Evolutionary conservation across 2,329 filamentous ascomycete genomes (phyloP).

Genomic region (Calonectria crousiana): DNA sequence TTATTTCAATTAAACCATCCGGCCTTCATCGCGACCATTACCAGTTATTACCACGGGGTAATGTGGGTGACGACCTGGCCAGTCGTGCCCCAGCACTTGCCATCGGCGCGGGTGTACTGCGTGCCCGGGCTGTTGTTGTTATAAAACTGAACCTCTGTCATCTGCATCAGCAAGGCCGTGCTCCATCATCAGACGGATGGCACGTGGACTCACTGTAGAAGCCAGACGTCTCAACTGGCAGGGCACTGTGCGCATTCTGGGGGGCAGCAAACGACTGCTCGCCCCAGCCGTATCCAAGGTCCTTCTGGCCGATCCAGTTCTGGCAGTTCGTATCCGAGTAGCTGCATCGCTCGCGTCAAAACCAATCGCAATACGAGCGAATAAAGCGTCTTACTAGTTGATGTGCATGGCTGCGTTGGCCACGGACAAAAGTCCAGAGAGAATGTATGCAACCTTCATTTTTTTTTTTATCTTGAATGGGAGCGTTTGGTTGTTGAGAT

Average conservation of each 20-base stretch:
- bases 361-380: not conserved
- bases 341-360: not conserved
- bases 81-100: conserved; percentile 15
- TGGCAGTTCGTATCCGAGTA: conserved; percentile 23
- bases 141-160: conserved; percentile 7
- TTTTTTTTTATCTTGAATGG: not conserved
- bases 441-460: conserved; percentile 16
- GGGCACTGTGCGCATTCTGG: not conserved
- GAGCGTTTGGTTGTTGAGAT: not conserved
- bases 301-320: conserved; percentile 22
- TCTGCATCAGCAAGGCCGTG: not conserved
- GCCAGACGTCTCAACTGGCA: not conserved
- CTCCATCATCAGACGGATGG: not conserved
- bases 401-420: conserved; percentile 15
- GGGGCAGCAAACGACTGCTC: conserved; percentile 8
- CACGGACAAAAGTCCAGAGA: conserved; percentile 9
- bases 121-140: conserved; percentile 11
- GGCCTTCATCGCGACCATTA: not conserved
- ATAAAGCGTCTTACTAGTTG: conserved; percentile 13
- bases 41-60: conserved; percentile 1
- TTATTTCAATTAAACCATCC: not conserved
- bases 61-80: conserved; percentile 14
- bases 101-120: conserved; percentile 10
- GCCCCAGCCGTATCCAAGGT: conserved; percentile 9
- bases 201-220: not conserved